phyloP scores from a whole-genome alignment of 164 flowering plant species.

The Taxillus chinensis region DNA sequence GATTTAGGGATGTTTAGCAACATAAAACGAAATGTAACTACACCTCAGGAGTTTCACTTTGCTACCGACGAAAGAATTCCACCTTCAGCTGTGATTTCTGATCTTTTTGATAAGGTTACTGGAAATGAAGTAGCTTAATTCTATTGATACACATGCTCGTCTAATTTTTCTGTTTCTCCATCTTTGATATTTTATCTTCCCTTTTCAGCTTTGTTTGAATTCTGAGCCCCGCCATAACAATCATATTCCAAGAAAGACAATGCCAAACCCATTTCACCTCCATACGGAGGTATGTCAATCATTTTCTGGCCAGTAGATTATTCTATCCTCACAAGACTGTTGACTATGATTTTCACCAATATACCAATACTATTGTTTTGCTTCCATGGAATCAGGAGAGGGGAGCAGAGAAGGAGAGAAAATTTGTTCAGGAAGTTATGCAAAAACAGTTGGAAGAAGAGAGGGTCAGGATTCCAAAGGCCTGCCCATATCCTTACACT shows the following conservation, averaged over 20 bases:
- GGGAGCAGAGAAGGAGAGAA: conserved; percentile 76
- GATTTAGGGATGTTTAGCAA: conserved; percentile 66
- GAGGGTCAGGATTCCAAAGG: conserved; percentile 69
- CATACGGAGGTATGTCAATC: conserved; percentile 54
- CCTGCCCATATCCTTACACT: conserved; percentile 89
- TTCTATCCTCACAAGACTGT: background rate
- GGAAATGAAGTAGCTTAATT: background rate
- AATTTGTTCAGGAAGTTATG: conserved; percentile 35
- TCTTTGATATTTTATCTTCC: background rate
- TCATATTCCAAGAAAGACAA: conserved; percentile 52
- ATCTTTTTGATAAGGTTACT: conserved; percentile 76
- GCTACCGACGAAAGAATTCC: conserved; percentile 82
- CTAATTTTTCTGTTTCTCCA: background rate
- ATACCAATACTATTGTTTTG: background rate
- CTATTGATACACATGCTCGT: background rate
- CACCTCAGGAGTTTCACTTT: conserved; percentile 86
- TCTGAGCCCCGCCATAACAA: conserved; percentile 51
- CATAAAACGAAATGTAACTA: conserved; percentile 54
- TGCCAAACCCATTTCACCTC: conserved; percentile 81
- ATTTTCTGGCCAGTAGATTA: background rate
- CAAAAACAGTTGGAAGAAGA: conserved; percentile 80
- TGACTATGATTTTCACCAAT: background rate
- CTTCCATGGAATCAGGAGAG: conserved; percentile 40
- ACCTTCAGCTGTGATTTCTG: conserved; percentile 33
- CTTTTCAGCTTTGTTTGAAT: conserved; percentile 62